Base-by-base conservation (phyloP, 805 yeast species). In the Teunomyces aglyptinius region DNA sequence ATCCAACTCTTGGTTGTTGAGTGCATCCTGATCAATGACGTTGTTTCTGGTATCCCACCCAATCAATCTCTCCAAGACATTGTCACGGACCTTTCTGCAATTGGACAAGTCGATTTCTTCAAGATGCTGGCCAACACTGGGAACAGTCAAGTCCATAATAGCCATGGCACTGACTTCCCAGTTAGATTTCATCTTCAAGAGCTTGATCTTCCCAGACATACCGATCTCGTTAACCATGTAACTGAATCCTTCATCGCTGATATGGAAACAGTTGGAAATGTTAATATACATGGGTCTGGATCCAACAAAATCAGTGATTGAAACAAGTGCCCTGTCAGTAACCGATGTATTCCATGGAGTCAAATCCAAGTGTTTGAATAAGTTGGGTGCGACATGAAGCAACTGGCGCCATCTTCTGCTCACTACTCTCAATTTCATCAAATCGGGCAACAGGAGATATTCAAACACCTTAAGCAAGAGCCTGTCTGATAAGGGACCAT, bases 121-220 rank as follows among this genome's bases (percentile, higher is more conserved):
- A 32, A 86, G 64, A 50, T 75, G 64, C 28, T 73, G 68, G 6
- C 90, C 90, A 27, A 85, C 81, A 53, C 78, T 73, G 0, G 85
- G 83, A 1, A 78, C 82, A 1, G 89, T 77, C 35, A 86, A 63
- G 60, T 86, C 92, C 89, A 86, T 84, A 26, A 86, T 83, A 2
- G 91, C 86, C 88, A 85, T 83, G 2, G 89, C 88, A 49, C 84
- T 78, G 6, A 86, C 81, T 54, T 84, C 88, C 92, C 92, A 86
- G 41, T 80, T 83, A 12, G 86, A 80, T 50, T 71, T 73, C 89
- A 86, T 83, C 49, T 73, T 75, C 42, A 86, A 65, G 7, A 65
- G 64, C 44, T 71, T 69, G 38, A 86, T 75, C 27, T 73, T 71
- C 3, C 89, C 89, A 33, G 80, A 60, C 54, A 83, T 81, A 1